Base-by-base conservation (phyloP, 2,329 filamentous ascomycete species). In the Fusarium ramigenum region DNA sequence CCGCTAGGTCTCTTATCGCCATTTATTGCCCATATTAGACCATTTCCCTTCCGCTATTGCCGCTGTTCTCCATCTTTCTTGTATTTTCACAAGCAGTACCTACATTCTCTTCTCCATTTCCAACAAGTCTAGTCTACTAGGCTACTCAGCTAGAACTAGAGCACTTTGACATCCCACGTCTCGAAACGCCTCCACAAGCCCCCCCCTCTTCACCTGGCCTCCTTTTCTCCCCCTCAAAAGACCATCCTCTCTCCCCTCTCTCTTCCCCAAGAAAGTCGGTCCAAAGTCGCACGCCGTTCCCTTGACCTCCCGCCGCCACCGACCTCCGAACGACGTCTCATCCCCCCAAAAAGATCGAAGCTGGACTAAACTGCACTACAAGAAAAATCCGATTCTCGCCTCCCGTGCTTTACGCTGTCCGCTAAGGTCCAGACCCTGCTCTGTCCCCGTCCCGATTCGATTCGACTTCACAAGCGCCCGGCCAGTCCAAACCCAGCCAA, bases 371-470 rank as follows among this genome's bases (percentile, higher is more conserved):
- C 50, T 75, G 63, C 61, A 49, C 40, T 40, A 36, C 37, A 63
- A 65, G 36, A 47, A 58, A 62, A 63, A 61, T 52, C 66, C 73
- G 73, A 75, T 70, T 73, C 73, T 77, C 60, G 73, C 70, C 70
- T 73, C 71, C 75, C 63, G 63, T 73, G 62, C 56, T 74, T 56
- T 67, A 50, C 75, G 75, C 70, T 71, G 75, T 60, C 74, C 72
- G 47, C 70, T 69, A 74, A 73, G 69, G 63, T 60, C 64, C 68
- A 67, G 71, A 76, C 72, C 75, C 71, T 73, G 70, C 73, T 69
- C 59, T 58, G 62, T 73, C 60, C 63, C 63, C 69, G 52, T 73
- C 71, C 73, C 70, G 75, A 58, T 76, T 73, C 69, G 65, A 69
- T 46, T 69, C 50, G 64, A 71, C 67, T 59, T 73, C 63, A 67